phyloP scores from a whole-genome alignment of 495 filamentous ascomycete species.

The Margaritispora aquatica region DNA sequence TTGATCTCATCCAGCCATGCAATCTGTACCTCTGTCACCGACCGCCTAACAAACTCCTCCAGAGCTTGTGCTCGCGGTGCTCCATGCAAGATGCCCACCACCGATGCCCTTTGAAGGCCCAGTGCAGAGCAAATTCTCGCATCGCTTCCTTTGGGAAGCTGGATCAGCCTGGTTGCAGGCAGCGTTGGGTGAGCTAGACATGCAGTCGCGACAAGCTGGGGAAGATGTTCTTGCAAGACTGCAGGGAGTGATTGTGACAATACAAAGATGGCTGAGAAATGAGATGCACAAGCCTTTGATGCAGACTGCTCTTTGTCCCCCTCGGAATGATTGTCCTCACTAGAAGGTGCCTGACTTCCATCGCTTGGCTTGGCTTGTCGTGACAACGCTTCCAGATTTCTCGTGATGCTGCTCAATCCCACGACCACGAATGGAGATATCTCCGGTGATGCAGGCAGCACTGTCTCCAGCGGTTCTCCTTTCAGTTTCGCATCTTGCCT shows the following conservation, averaged over 20 bases:
- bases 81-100: constrained; percentile 41
- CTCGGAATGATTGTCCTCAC: background rate
- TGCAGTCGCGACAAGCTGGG: constrained; percentile 47
- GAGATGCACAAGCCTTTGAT: background rate
- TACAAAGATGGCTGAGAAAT: constrained; percentile 47
- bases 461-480: constrained; percentile 1
- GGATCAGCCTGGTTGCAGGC: constrained; percentile 44
- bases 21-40: constrained; percentile 25
- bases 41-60: constrained; percentile 11
- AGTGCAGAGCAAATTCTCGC: constrained; percentile 42
- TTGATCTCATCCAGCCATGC: constrained; percentile 20
- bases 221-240: constrained; percentile 51
- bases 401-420: constrained; percentile 51
- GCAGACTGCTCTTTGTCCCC: background rate
- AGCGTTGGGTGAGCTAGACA: constrained; percentile 33
- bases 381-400: constrained; percentile 42
- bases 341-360: background rate
- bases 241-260: constrained; percentile 42
- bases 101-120: constrained; percentile 50
- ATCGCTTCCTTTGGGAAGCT: constrained; percentile 47
- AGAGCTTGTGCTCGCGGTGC: constrained; percentile 18
- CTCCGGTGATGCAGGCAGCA: constrained; percentile 35
- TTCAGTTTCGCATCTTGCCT: constrained; percentile 9
- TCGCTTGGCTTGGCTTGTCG: constrained; percentile 5
- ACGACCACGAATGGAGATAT: constrained; percentile 47